These are phyloP conservation scores for Cylindrotheca fusiformis DNA, from an alignment of 108 stramenopile genomes.

Conservation along the genomic window DNA sequence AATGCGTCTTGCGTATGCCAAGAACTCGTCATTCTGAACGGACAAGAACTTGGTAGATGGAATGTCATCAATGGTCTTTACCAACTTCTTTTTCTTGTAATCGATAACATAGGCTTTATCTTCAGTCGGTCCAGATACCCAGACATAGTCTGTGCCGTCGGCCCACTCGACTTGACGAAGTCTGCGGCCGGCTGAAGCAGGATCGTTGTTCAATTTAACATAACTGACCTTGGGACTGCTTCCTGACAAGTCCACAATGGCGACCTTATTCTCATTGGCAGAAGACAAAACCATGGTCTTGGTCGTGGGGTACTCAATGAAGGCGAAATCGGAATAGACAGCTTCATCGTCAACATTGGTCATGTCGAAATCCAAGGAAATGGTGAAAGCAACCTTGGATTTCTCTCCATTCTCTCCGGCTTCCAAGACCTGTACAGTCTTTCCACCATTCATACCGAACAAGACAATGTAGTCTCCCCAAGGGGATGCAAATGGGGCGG, in stretches of 20 bases:
- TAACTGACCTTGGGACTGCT: neutral
- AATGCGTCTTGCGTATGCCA: too few relatives aligned
- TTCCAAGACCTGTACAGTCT: conserved; percentile 21
- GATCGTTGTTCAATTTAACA: neutral
- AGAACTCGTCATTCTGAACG: too few relatives aligned
- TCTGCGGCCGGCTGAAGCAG: neutral
- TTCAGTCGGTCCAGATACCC: conserved; percentile 9
- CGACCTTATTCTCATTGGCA: conserved; percentile 19
- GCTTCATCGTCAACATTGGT: neutral
- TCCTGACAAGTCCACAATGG: conserved; percentile 6
- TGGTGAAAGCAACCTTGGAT: too few relatives aligned
- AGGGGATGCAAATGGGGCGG: conserved; percentile 17
- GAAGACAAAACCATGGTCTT: conserved; percentile 13
- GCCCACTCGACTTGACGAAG: conserved; percentile 26
- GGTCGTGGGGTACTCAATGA: conserved; percentile 4
- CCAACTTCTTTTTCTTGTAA: conserved; percentile 1
- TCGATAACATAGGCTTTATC: conserved; percentile 31
- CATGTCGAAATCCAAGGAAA: conserved; percentile 10
- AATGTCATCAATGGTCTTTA: conserved; percentile 18
- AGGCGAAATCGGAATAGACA: conserved; percentile 16
- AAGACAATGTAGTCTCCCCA: conserved; percentile 27
- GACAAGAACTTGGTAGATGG: too few relatives aligned
- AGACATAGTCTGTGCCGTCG: conserved; percentile 28
- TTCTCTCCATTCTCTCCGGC: conserved; percentile 6
- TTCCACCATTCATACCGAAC: conserved; percentile 23